Base-by-base conservation (phyloP, 257 asterid genomes). In the Nicotiana attenuata region DNA sequence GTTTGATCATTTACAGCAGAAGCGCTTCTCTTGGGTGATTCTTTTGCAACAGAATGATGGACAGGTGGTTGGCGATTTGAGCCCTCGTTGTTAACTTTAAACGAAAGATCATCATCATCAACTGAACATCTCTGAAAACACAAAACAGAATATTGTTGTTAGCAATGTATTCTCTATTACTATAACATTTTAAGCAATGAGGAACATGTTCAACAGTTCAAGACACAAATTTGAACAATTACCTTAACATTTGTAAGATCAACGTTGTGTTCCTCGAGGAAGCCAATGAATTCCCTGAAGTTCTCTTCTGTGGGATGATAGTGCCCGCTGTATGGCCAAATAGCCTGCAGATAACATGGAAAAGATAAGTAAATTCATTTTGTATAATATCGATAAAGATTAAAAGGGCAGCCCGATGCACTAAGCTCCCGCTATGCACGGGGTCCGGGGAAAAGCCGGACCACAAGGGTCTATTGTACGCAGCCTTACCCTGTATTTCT, bases 301-400 rank as follows among this genome's bases (percentile, higher is more conserved):
- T 94, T 92, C 85, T 94, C 98, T 84, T 94, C 97, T 0, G 98
- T 94, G 5, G 98, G 98, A 78, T 89, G 98, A 88, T 94, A 94
- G 87, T 94, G 98, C 78, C 98, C 98, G 55, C 98, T 94, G 76
- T 94, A 94, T 29, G 98, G 98, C 98, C 98, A 93, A 69, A 94
- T 91, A 22, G 98, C 98, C 97, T 91, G 88, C 28, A 77, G 24
- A 71, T 17, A 45, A 76, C n/a, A 38, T 60, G 35, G 13, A 57
- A 17, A 38, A 59, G 28, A 31, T 64, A 20, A 77, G 78, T 83
- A 81, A 57, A 66, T 65, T 35, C 17, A 77, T 14, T 11, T 24
- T 2, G 15, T 41, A 9, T 9, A 9, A 9, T 41, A 41, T 41
- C 50, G 13, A 41, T 9, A 41, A 41, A 9, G 50, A 41, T 41